Conservation (phyloP, 73 alveolate species). For the Effrenium voratum region DNA sequence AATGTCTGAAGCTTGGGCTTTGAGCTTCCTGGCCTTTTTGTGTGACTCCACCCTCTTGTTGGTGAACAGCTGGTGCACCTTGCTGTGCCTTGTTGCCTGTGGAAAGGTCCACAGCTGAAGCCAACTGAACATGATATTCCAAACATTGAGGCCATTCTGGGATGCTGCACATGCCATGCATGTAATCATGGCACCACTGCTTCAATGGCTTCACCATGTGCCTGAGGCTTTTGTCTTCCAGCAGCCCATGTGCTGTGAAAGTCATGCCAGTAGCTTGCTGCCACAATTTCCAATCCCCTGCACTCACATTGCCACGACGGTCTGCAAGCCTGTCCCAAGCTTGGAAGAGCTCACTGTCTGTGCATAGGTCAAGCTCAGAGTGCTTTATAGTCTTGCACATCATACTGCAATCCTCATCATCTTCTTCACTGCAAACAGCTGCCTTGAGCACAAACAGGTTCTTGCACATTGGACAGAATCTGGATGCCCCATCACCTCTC, state of each 20-base stretch:
- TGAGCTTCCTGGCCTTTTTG: neutral
- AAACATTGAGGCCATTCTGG: neutral
- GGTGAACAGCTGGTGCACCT: neutral
- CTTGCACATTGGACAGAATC: neutral
- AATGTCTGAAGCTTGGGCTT: neutral
- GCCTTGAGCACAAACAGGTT: neutral
- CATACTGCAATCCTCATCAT: neutral
- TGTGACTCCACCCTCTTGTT: neutral
- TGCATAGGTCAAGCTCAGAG: neutral
- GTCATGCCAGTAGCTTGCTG: constrained; percentile 31
- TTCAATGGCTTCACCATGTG: neutral
- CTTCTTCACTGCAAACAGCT: neutral
- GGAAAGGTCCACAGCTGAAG: neutral
- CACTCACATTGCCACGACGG: neutral
- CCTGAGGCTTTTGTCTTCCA: neutral
- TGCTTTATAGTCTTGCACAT: neutral
- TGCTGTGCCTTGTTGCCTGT: neutral
- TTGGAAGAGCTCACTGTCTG: neutral
- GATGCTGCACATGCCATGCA: neutral
- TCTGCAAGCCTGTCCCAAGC: neutral
- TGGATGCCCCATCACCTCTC: neutral
- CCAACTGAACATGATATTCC: neutral
- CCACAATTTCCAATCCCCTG: neutral
- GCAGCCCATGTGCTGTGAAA: neutral
- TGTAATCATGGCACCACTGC: neutral